Conservation (phyloP, 257 asterid species). For the Jasminum sambac region DNA sequence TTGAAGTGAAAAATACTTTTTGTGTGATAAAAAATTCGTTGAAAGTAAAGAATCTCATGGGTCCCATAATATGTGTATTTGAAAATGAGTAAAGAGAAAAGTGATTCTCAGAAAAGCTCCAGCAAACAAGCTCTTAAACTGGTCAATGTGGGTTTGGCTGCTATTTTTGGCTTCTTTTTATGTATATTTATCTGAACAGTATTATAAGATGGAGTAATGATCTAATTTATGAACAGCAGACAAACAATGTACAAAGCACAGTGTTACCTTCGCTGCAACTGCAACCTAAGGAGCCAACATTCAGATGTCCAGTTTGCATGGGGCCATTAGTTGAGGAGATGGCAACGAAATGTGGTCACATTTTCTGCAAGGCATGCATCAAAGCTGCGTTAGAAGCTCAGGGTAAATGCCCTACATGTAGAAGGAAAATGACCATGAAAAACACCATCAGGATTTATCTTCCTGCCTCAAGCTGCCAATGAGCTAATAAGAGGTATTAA, state of each 20-base stretch:
- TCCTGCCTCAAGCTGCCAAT: slow-evolving; percentile 51
- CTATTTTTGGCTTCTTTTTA: neutral
- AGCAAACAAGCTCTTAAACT: neutral
- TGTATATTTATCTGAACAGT: neutral
- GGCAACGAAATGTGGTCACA: slow-evolving; percentile 90
- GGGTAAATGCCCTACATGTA: slow-evolving; percentile 87
- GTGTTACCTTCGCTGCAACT: slow-evolving; percentile 21
- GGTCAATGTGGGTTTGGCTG: neutral
- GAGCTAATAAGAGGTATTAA: no score
- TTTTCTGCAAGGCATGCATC: slow-evolving; percentile 89
- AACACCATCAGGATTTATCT: slow-evolving; percentile 74
- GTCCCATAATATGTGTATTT: no score
- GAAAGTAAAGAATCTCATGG: no score
- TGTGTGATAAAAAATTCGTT: neutral
- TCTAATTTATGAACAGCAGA: slow-evolving; percentile 29
- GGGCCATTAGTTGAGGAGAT: slow-evolving; percentile 75
- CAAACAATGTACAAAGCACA: slow-evolving; percentile 26
- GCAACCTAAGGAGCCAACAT: slow-evolving; percentile 53
- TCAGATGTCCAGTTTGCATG: slow-evolving; percentile 91
- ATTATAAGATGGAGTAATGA: neutral
- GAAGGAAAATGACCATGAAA: slow-evolving; percentile 60
- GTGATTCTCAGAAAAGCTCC: no score
- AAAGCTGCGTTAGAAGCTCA: slow-evolving; percentile 74
- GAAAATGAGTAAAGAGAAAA: no score
- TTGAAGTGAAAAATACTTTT: neutral